These are phyloP conservation scores for Diaporthe ilicicola DNA, from an alignment of 2,329 filamentous ascomycete genomes.

Conservation along the genomic window DNA sequence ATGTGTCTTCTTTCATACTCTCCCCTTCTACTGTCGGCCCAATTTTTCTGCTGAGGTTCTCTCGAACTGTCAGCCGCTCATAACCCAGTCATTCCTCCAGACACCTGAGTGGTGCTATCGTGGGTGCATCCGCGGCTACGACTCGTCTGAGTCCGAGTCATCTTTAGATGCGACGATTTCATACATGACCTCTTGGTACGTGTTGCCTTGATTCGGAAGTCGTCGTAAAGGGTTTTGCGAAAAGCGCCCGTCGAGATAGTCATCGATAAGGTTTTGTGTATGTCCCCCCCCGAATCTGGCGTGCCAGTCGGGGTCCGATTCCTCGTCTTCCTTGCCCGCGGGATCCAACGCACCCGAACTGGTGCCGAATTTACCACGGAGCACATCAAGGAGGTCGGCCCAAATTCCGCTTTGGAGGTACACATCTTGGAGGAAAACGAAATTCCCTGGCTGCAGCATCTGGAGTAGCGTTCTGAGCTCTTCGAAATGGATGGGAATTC, in stretches of 20 bases:
- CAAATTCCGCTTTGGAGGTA: not conserved
- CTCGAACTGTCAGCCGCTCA: not conserved
- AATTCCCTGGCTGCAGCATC: not conserved
- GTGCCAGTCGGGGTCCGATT: too few relatives aligned
- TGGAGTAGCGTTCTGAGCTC: not conserved
- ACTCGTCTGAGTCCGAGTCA: too few relatives aligned
- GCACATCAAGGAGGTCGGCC: not conserved
- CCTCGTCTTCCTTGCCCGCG: fast-evolving
- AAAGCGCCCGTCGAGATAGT: not conserved
- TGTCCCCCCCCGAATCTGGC: not conserved
- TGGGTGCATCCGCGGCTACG: too few relatives aligned
- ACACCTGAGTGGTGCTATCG: too few relatives aligned
- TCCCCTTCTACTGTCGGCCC: not conserved
- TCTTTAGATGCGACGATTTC: too few relatives aligned
- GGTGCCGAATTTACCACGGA: not conserved
- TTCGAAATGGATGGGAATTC: fast-evolving
- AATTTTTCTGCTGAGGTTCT: not conserved
- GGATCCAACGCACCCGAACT: fast-evolving
- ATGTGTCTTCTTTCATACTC: not conserved
- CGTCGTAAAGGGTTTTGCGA: not conserved
- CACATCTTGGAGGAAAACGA: fast-evolving
- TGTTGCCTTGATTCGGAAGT: not conserved
- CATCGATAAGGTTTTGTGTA: not conserved
- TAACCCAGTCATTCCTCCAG: not conserved
- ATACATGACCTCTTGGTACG: too few relatives aligned